Evolutionary conservation across 179 eudicot genomes (phyloP), one percentile per base, ranked within the genome.

Genomic region (Gypsophila paniculata): DNA sequence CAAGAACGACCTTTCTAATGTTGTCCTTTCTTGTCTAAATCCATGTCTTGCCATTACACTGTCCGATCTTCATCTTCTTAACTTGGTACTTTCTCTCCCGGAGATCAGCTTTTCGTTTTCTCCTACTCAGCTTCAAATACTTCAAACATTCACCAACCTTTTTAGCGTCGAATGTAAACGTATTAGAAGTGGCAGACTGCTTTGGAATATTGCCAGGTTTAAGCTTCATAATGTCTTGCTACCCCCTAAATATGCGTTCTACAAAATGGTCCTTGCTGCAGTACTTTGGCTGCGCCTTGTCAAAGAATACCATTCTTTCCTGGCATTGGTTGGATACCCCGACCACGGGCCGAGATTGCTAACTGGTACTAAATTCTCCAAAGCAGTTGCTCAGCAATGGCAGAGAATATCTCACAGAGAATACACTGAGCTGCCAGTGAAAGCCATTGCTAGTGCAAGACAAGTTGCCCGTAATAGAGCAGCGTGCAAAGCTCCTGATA

Each of bases 151-250:
- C 70, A 73, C 63, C 78, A 70, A 65, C 61, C 66, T 85, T 49
- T 77, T 82, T 55, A 72, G 75, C 71, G 65, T 46, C 71, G 78
- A 84, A 71, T 18, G 81, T 55, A 82, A 78, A 72, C 64, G 49
- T 72, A 36, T 70, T 69, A 92, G 97, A 82, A 84, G 75, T 78
- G 96, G 99, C 38, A 83, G 85, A 75, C 83, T 85, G 64, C 86
- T 95, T 11, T 95, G 99, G 99, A 78, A 82, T 68, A 82, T 87
- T 78, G 96, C 83, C 38, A 84, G 89, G 78, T 82, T 57, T 69
- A 92, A 82, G 76, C 72, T 87, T 77, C 75, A 74, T 53, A 72
- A 59, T 70, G 76, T 78, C 72, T 76, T 87, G 79, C 74, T 77
- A 64, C 77, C 86, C 39, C 75, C 85, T 55, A 79, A 68, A 76